Conservation (phyloP, 75 land plant genomes). For the Larix kaempferi region DNA sequence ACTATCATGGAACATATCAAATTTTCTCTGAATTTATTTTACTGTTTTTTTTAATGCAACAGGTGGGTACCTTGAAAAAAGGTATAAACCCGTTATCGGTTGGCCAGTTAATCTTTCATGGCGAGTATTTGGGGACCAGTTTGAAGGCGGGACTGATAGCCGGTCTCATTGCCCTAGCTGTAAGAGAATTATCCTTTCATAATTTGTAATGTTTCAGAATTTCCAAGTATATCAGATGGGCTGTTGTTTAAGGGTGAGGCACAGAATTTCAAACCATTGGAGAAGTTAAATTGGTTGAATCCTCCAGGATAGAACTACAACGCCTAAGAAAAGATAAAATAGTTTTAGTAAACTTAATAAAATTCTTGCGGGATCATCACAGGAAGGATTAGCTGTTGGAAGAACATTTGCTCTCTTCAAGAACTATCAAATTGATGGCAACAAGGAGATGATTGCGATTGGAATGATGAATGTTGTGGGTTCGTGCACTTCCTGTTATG, state of each 20-base stretch:
- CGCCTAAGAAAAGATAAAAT: background rate
- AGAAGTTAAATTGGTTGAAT: no score
- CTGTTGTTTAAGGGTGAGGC: no score
- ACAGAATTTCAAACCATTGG: no score
- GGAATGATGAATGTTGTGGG: conserved; percentile 84
- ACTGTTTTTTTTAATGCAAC: background rate
- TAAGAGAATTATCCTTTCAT: background rate
- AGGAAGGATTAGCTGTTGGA: conserved; percentile 90
- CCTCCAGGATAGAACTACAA: background rate
- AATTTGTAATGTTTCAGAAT: background rate
- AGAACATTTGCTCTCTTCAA: conserved; percentile 83
- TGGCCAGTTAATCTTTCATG: background rate
- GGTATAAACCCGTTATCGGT: conserved; percentile 32
- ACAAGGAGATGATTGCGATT: conserved; percentile 92
- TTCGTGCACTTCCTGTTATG: conserved; percentile 82
- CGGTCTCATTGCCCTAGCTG: conserved; percentile 25
- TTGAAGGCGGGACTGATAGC: conserved; percentile 5
- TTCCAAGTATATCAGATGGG: background rate
- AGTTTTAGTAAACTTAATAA: background rate
- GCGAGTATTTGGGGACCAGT: background rate
- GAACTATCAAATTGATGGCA: conserved; percentile 92
- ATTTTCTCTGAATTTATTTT: no score
- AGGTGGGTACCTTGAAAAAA: conserved; percentile 31
- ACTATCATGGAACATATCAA: background rate
- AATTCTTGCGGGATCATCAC: background rate